Conservation (phyloP, 2,329 filamentous ascomycete species). For the Alternaria triticina region DNA sequence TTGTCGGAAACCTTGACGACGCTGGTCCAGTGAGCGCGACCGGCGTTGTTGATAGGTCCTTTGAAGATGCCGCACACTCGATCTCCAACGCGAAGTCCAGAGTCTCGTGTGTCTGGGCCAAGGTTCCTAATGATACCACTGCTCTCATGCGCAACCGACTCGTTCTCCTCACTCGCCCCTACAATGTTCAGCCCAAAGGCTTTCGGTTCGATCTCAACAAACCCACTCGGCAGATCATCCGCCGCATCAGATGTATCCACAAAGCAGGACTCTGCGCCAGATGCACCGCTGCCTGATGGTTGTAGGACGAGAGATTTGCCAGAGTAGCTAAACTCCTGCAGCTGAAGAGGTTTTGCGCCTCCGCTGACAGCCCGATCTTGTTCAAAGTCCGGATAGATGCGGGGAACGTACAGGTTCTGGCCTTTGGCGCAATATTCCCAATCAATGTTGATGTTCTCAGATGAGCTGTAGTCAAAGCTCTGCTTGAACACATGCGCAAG, state of each 20-base stretch:
- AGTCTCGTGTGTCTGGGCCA: neutral
- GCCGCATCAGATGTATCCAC: neutral
- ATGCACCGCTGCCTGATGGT: neutral
- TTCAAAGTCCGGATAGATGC: neutral
- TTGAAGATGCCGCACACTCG: constrained; percentile 1
- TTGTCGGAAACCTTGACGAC: neutral
- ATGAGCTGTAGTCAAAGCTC: neutral
- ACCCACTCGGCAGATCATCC: neutral
- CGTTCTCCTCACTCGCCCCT: neutral
- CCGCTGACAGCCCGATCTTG: neutral
- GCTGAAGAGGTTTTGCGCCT: neutral
- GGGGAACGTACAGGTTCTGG: neutral
- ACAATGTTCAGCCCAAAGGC: neutral
- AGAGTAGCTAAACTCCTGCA: neutral
- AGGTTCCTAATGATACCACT: neutral
- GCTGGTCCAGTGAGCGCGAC: neutral
- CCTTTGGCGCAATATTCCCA: neutral
- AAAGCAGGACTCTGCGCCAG: neutral
- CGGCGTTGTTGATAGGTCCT: neutral
- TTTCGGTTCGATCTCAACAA: neutral
- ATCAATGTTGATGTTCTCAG: neutral
- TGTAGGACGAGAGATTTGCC: neutral
- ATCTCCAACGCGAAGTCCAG: neutral
- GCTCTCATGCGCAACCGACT: neutral
- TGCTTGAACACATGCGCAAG: neutral